A percentile compares a stretch with the other conserved stretches of the same genome.
Conservation (phyloP, 1,139 yeast species). For the Debaryomycetaceae sp. region DNA sequence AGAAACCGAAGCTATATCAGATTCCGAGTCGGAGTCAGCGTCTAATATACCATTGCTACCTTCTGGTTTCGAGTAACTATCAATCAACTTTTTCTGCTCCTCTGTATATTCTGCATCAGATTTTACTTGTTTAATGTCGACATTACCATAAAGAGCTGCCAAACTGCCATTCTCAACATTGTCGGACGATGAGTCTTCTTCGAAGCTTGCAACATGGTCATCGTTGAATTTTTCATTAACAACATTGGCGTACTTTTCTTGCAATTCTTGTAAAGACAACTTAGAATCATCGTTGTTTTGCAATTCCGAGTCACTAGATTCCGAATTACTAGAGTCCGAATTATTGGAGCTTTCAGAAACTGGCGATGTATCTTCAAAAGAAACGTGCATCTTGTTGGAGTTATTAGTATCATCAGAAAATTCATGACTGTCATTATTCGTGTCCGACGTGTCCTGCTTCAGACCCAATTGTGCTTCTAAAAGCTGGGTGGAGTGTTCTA, state of each 20-base stretch:
- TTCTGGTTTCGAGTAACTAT: slow-evolving; percentile 1
- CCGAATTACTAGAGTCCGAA: slow-evolving; percentile 11
- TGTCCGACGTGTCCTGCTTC: slow-evolving; percentile 23
- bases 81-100: background rate
- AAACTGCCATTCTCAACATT: slow-evolving; percentile 3
- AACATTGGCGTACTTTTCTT: slow-evolving; percentile 58
- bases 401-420: slow-evolving; percentile 14
- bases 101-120: slow-evolving; percentile 8
- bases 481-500: slow-evolving; percentile 87
- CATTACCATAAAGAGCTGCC: slow-evolving; percentile 2
- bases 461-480: slow-evolving; percentile 73
- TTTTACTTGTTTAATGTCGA: slow-evolving; percentile 14
- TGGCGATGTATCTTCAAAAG: slow-evolving; percentile 17
- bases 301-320: slow-evolving; percentile 21
- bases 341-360: slow-evolving; percentile 7
- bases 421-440: slow-evolving; percentile 10
- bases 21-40: slow-evolving; percentile 8
- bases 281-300: slow-evolving; percentile 47
- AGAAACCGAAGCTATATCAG: slow-evolving; percentile 8
- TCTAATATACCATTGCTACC: background rate
- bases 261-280: slow-evolving; percentile 63
- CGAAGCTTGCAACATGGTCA: background rate
- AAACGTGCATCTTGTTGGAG: slow-evolving; percentile 10
- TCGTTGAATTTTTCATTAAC: slow-evolving; percentile 14
- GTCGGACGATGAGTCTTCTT: slow-evolving; percentile 4